These are phyloP conservation scores for Aspergillus sp. DNA, from an alignment of 2,329 filamentous ascomycete genomes.

Conservation along the genomic window DNA sequence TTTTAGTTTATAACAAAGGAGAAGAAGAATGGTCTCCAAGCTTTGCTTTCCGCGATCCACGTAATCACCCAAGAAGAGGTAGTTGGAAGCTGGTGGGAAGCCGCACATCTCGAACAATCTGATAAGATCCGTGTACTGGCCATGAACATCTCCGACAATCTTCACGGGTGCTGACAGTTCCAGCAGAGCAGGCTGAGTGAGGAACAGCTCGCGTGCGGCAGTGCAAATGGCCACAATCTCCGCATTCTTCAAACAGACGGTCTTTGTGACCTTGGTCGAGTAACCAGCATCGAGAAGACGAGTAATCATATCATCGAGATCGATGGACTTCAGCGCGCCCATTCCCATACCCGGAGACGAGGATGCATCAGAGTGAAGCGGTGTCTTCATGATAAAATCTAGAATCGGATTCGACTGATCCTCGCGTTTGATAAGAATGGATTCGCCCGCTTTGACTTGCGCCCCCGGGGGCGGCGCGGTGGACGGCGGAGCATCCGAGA, in stretches of 20 bases:
- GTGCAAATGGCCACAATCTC: conserved; percentile 94
- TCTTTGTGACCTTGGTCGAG: conserved; percentile 94
- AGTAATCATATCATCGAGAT: conserved; percentile 96
- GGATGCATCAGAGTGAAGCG: conserved; percentile 30
- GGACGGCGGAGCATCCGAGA: conserved; percentile 83
- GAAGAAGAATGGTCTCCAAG: conserved; percentile 85
- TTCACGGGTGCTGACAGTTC: conserved; percentile 95
- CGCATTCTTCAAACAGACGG: conserved; percentile 94
- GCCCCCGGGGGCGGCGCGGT: conserved; percentile 53
- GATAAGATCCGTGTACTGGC: conserved; percentile 93
- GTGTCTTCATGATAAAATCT: conserved; percentile 47
- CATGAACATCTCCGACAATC: conserved; percentile 95
- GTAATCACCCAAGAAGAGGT: conserved; percentile 92
- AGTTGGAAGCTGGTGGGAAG: conserved; percentile 89
- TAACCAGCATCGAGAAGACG: conserved; percentile 92
- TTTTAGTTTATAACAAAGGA: conserved; percentile 96
- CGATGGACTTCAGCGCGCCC: conserved; percentile 85
- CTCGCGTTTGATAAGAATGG: conserved; percentile 82
- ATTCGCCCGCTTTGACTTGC: conserved; percentile 72
- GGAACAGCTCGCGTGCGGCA: conserved; percentile 81
- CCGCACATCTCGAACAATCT: conserved; percentile 99
- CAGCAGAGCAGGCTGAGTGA: conserved; percentile 87
- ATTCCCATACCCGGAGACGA: conserved; percentile 70
- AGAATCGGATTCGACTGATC: conserved; percentile 67
- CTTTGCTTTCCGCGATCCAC: conserved; percentile 96